These are phyloP conservation scores for Claviceps sp. DNA, from an alignment of 2,329 filamentous ascomycete species.

Conservation along the genomic window DNA sequence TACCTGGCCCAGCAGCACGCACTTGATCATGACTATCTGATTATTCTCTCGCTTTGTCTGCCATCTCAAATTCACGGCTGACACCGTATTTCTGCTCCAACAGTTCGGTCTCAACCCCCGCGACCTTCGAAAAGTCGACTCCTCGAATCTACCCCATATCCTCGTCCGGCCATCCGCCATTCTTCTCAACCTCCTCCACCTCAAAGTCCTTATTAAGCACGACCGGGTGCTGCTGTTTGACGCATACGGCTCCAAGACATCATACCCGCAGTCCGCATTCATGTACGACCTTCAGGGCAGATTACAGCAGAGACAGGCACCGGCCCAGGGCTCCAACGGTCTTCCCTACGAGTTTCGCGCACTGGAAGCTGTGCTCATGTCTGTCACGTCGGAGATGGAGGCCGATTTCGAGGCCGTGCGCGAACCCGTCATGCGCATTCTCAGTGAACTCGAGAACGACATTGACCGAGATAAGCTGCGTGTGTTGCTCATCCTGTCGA, in stretches of 20 bases:
- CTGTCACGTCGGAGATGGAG: conserved; percentile 81
- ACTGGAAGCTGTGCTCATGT: conserved; percentile 87
- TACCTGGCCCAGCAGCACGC: no score
- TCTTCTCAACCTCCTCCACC: conserved; percentile 87
- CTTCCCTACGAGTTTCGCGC: conserved; percentile 94
- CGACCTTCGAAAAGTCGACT: conserved; percentile 95
- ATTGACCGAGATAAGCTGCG: conserved; percentile 91
- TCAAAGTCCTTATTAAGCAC: conserved; percentile 89
- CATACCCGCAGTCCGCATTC: conserved; percentile 90
- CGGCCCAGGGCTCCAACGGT: conserved; percentile 37
- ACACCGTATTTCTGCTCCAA: not conserved
- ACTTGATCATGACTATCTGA: not conserved
- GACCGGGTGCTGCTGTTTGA: conserved; percentile 93
- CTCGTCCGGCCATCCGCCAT: conserved; percentile 88
- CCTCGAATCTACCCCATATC: conserved; percentile 87
- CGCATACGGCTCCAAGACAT: conserved; percentile 86
- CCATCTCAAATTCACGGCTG: not conserved
- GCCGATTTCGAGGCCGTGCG: conserved; percentile 89
- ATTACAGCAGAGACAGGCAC: conserved; percentile 76
- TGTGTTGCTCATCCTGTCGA: conserved; percentile 82
- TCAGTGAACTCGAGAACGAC: conserved; percentile 87
- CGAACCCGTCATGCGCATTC: conserved; percentile 78
- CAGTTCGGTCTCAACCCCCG: conserved; percentile 86
- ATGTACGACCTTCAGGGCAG: conserved; percentile 96
- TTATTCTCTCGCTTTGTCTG: not conserved